Evolutionary conservation across 768 basidiomycete species (phyloP), one percentile per base, ranked within the genome.

Genomic region (Amanita fuliginea): DNA sequence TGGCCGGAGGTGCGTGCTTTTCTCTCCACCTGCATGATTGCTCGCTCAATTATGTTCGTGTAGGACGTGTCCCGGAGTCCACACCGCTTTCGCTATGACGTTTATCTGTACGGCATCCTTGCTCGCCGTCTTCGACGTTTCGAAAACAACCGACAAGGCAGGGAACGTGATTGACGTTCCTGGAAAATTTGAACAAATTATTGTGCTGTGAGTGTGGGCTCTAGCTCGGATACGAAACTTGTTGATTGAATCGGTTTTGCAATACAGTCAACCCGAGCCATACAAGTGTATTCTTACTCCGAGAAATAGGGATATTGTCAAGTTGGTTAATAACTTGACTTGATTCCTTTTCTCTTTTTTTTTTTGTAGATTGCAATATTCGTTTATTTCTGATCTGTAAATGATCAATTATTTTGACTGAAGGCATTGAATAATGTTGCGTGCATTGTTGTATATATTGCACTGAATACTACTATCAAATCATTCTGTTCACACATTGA

Each of bases 61-160:
- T 41, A 51, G 49, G 22, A 4, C 22, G 39, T 51, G 49, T 30
- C 49, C 49, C 16, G 49, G 49, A 13, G 19, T 35, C 5, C 33
- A 51, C 13, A 35, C 44, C 6, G 49, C 30, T 13, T 35, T 39
- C 24, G 49, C 42, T 33, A 40, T 45, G 30, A 19, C 34, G 8
- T 49, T 18, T n/a, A 49, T 49, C 14, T 41, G 9, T n/a, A 33
- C 34, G 3, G 49, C 49, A 21, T 45, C 42, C 16, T 30, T 51
- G n/a, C 32, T 51, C 26, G n/a, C 49, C 3, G 33, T 24, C 13
- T 51, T 51, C 24, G 30, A 51, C 19, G 14, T 51, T 33, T 14
- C 42, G 9, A 51, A 51, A 37, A 28, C 49, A 0, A 36, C 36
- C 14, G 49, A 51, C 34, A 45, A 37, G n/a, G 22, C 44, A 0